phyloP scores from a whole-genome alignment of 1,139 yeast species.

The Blastobotrys persicus region DNA sequence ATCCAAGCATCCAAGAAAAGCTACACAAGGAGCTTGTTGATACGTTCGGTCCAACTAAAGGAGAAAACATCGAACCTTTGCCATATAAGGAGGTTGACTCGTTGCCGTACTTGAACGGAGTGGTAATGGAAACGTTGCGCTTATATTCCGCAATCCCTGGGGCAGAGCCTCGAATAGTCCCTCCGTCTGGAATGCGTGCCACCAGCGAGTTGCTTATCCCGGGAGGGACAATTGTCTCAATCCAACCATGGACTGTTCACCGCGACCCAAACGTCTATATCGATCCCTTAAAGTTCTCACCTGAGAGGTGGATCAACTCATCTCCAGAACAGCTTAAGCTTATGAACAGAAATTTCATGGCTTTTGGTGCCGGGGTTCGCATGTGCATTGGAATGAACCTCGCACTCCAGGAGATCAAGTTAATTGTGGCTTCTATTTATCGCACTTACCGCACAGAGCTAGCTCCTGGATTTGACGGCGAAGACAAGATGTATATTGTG shows the following conservation, averaged over 20 bases:
- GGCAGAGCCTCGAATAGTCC: constrained; percentile 61
- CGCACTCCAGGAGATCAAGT: constrained; percentile 65
- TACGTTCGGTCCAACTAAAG: constrained; percentile 23
- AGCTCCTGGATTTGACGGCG: constrained; percentile 34
- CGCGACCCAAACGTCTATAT: constrained; percentile 51
- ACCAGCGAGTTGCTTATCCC: constrained; percentile 41
- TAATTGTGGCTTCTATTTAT: constrained; percentile 54
- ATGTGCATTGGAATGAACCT: constrained; percentile 74
- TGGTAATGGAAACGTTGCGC: constrained; percentile 56
- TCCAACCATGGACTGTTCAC: constrained; percentile 67
- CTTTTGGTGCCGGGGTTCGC: constrained; percentile 71
- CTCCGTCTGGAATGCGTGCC: constrained; percentile 33
- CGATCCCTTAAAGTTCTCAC: constrained; percentile 51
- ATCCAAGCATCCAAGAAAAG: constrained; percentile 46
- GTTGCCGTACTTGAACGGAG: constrained; percentile 55
- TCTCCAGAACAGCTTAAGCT: constrained; percentile 41
- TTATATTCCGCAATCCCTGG: constrained; percentile 74
- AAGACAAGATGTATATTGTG: constrained; percentile 32
- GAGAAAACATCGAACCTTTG: constrained; percentile 12
- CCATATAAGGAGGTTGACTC: constrained; percentile 44
- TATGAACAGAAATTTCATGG: constrained; percentile 59
- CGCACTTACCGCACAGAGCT: constrained; percentile 45
- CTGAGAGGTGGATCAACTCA: constrained; percentile 59
- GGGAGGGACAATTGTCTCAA: constrained; percentile 54
- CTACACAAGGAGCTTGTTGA: constrained; percentile 45